Percentiles rank a stretch among this genome's conserved stretches.
Evolutionary conservation across 169 alveolate genomes (phyloP).

Genomic region (Plasmodium falciparum): DNA sequence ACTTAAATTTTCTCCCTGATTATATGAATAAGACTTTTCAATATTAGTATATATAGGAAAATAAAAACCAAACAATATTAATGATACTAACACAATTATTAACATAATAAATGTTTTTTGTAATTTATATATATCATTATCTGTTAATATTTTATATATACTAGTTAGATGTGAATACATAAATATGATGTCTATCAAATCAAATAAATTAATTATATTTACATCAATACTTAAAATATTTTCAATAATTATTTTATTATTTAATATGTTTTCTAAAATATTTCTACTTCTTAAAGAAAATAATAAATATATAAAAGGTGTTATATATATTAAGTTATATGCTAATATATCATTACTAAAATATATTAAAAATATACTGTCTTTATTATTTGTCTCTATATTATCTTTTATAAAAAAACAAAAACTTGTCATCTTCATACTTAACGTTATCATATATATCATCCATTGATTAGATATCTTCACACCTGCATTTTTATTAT

Average conservation of each 20-base stretch:
- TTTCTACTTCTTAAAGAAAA: slow-evolving; percentile 71
- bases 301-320: slow-evolving; percentile 60
- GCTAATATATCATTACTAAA: slow-evolving; percentile 41
- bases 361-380: slow-evolving; percentile 19
- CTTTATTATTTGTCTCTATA: not conserved
- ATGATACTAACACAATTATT: slow-evolving; percentile 10
- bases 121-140: slow-evolving; percentile 1
- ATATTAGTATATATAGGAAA: slow-evolving; percentile 71
- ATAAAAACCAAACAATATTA: slow-evolving; percentile 45
- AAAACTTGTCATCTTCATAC: slow-evolving; percentile 25
- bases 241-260: slow-evolving; percentile 47
- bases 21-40: slow-evolving; percentile 28
- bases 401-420: slow-evolving; percentile 35
- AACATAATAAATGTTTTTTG: slow-evolving; percentile 31
- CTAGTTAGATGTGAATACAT: slow-evolving; percentile 67
- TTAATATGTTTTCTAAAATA: slow-evolving; percentile 47
- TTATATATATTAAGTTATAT: slow-evolving; percentile 49
- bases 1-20: slow-evolving; percentile 1
- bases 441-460: slow-evolving; percentile 56
- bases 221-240: slow-evolving; percentile 59
- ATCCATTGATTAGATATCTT: slow-evolving; percentile 67
- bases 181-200: slow-evolving; percentile 39
- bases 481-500: slow-evolving; percentile 61
- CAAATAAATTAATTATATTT: slow-evolving; percentile 63
- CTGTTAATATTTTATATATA: slow-evolving; percentile 23